Percentiles rank a stretch among this genome's conserved stretches.
Evolutionary conservation across 1,284 basidiomycete species (phyloP).

Genomic region (Fistulinella cinereoalba): DNA sequence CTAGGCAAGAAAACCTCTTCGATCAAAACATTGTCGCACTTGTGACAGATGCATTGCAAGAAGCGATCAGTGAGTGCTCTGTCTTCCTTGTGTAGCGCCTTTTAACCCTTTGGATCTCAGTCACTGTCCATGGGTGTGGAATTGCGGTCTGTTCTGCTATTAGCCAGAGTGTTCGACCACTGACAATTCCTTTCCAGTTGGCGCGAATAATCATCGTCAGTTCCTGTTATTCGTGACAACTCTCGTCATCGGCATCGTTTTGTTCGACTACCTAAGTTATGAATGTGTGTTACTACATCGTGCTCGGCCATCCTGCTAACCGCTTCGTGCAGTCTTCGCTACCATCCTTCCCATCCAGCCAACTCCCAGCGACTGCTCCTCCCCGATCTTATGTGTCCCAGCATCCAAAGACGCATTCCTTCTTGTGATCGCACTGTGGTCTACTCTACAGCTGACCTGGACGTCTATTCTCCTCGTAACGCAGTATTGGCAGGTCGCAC

Average conservation of each 20-base stretch:
- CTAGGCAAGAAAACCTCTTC: constrained; percentile 83
- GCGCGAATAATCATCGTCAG: constrained; percentile 92
- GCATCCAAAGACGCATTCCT: constrained; percentile 81
- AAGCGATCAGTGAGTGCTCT: constrained; percentile 78
- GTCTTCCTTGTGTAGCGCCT: not conserved
- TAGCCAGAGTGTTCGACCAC: not conserved
- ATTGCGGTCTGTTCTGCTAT: constrained; percentile 70
- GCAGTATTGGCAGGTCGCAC: constrained; percentile 89
- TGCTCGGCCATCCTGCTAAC: constrained; percentile 6
- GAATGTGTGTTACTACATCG: constrained; percentile 56
- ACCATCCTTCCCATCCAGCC: constrained; percentile 40
- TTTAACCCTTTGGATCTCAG: constrained; percentile 38
- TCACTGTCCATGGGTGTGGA: constrained; percentile 99
- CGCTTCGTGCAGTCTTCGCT: constrained; percentile 46
- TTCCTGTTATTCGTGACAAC: constrained; percentile 88
- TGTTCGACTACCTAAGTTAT: constrained; percentile 82
- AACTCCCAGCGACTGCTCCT: constrained; percentile 65
- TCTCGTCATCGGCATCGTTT: constrained; percentile 76
- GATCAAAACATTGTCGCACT: constrained; percentile 93
- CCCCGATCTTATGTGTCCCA: constrained; percentile 63
- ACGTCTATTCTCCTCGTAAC: constrained; percentile 82
- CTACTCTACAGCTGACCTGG: constrained; percentile 91
- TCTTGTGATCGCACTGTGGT: constrained; percentile 78
- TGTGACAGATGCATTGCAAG: constrained; percentile 89
- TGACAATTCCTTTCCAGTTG: constrained; percentile 52